Base-by-base conservation (phyloP, 2,329 filamentous ascomycete species). In the Colletotrichum sojae region DNA sequence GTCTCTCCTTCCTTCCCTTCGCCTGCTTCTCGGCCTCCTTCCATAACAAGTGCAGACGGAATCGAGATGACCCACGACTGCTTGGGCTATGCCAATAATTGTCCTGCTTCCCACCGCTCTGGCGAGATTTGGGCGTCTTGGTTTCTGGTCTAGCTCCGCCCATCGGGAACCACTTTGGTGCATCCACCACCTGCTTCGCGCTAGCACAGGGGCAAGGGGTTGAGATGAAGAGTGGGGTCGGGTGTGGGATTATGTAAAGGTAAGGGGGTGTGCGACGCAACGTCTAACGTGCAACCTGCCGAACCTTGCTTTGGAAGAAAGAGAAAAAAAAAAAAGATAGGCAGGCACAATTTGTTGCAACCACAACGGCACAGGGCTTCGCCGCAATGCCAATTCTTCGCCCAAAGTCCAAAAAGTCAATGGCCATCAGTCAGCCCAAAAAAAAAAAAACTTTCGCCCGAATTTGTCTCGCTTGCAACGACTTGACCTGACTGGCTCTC, bases 101-200 rank as follows among this genome's bases (percentile, higher is more conserved):
- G 31, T 60, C 62, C 62, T 69, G 66, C 55, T 66, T 66, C 40
- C 62, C 66, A 66, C 67, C 62, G 51, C n/a, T 67, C 64, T 71
- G 61, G 73, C 75, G 73, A 74, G 71, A 75, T 75, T 75, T 72
- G 73, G 73, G 61, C 68, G 73, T 74, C 73, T 74, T 74, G 72
- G 68, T 73, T 75, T 67, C 65, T 67, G 53, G 63, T 43, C 20
- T 70, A 70, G 67, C 67, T 68, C 39, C 46, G 52, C 49, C 63
- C 53, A 63, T 67, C 67, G 53, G 64, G 63, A 70, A 45, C 67
- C 67, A 68, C 64, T 58, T 68, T 70, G 52, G 63, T 57, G 63
- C 63, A 58, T 55, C 67, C 67, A 67, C 46, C n/a, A 55, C 22
- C 64, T 56, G 43, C 56, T 65, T 52, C 39, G 62, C 56, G 60